phyloP scores from a whole-genome alignment of 371 early-diverging fungal genomes.

The Saksenaea oblongispora region DNA sequence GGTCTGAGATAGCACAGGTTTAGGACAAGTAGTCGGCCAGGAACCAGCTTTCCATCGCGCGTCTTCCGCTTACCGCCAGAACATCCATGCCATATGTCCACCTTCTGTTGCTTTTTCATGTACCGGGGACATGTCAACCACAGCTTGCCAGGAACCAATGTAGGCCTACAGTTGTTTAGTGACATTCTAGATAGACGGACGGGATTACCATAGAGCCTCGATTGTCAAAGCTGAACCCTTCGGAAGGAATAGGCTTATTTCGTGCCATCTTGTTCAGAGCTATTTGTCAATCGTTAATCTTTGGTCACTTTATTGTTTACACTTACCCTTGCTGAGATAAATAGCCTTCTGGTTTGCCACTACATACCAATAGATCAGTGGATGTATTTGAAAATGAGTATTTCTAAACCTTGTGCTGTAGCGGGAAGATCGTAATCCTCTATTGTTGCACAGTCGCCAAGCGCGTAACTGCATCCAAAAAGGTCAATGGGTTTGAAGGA shows the following conservation, averaged over 20 bases:
- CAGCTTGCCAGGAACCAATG: slow-evolving; percentile 58
- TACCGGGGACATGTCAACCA: slow-evolving; percentile 54
- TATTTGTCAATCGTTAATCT: background rate
- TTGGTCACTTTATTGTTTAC: too few relatives aligned
- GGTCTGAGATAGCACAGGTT: too few relatives aligned
- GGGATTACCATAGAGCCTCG: slow-evolving; percentile 22
- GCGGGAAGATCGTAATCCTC: slow-evolving; percentile 64
- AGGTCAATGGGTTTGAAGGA: slow-evolving; percentile 9
- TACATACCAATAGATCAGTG: background rate
- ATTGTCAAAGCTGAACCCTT: slow-evolving; percentile 37
- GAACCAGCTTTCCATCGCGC: too few relatives aligned
- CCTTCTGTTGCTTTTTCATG: slow-evolving; percentile 44
- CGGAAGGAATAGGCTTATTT: background rate
- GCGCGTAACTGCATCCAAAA: slow-evolving; percentile 55
- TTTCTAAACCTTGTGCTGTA: slow-evolving; percentile 65
- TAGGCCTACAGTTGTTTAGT: slow-evolving; percentile 39
- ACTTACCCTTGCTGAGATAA: slow-evolving; percentile 55
- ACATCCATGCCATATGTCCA: slow-evolving; percentile 64
- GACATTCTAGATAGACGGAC: background rate
- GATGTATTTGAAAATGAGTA: background rate
- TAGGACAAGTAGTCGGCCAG: too few relatives aligned
- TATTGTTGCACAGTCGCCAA: slow-evolving; percentile 84
- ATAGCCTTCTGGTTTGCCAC: slow-evolving; percentile 82
- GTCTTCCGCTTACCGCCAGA: slow-evolving; percentile 60
- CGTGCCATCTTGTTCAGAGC: background rate